A percentile compares a stretch with the other conserved stretches of the same genome.
Conservation (phyloP, 495 filamentous ascomycete species). For the Lophiotrema nucula region DNA sequence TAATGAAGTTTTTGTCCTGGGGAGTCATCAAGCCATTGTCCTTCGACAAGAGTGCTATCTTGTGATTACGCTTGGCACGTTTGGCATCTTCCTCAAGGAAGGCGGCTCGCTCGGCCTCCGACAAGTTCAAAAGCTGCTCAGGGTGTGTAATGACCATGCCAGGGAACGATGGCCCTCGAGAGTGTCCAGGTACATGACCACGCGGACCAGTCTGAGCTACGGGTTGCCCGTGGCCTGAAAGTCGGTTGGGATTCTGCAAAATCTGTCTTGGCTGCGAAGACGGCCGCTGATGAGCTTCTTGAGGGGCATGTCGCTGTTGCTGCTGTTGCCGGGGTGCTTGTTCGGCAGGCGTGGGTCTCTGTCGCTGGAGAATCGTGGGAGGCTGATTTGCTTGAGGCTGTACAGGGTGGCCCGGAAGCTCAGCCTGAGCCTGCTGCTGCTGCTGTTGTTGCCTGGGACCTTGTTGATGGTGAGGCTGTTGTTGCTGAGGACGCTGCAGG, state of each 20-base stretch:
- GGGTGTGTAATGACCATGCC: constrained; percentile 62
- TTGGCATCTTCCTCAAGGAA: constrained; percentile 89
- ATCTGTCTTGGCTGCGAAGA: constrained; percentile 47
- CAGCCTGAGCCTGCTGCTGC: constrained; percentile 13
- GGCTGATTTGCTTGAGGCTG: constrained; percentile 39
- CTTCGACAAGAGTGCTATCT: constrained; percentile 88
- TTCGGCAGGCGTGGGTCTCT: constrained; percentile 42
- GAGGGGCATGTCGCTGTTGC: constrained; percentile 29
- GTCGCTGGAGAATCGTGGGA: constrained; percentile 51
- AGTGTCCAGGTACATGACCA: constrained; percentile 35
- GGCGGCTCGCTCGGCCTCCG: constrained; percentile 73
- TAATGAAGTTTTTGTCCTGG: constrained; percentile 99
- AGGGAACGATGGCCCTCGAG: constrained; percentile 41
- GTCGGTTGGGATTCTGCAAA: constrained; percentile 50
- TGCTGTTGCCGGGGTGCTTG: constrained; percentile 26
- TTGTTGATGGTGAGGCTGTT: background rate
- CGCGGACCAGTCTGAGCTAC: constrained; percentile 35
- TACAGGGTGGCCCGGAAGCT: constrained; percentile 46
- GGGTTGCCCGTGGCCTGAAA: constrained; percentile 40
- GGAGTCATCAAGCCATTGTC: constrained; percentile 99
- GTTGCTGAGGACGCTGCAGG: constrained; percentile 41
- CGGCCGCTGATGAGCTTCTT: constrained; percentile 45
- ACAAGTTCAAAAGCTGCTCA: constrained; percentile 71
- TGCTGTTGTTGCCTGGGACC: background rate
- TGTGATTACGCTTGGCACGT: constrained; percentile 95